Evolutionary conservation across 495 filamentous ascomycete species (phyloP), one percentile per base, ranked within the genome.

Genomic region (Elasticomyces elasticus): DNA sequence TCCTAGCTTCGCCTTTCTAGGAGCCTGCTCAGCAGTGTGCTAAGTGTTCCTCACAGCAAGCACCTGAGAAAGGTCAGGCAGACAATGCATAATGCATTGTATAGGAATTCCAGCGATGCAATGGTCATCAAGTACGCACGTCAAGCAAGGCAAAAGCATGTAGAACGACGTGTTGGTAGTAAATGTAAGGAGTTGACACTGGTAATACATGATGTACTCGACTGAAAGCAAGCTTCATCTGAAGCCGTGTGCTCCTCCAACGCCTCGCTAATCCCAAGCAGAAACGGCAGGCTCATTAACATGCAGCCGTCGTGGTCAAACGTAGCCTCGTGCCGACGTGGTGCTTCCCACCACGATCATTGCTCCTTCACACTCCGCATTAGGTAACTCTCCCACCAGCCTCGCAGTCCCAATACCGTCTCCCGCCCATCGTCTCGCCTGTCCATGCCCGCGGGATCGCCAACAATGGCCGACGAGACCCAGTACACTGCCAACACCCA

Each of bases 401-500:
- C 65, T 58, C 76, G 69, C 54, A 85, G 77, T 4, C 74, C 74
- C 20, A 85, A 66, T 11, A 85, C 79, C 7, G 79, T 76, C 0
- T 76, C 73, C 30, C 75, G 71, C 9, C 81, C 81, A 57, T 83
- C 81, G 51, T 83, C 78, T 45, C 74, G 75, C 37, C 76, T 72
- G 57, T 81, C 81, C 45, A 75, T 76, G n/a, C 78, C 78, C 33
- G 80, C 78, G 31, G 79, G 80, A 62, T 83, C 78, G 1, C 81
- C 81, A 35, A 85, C 63, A 10, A 84, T 72, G 61, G 73, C 74
- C 24, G 80, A 72, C 54, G 78, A 81, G 51, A 79, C 65, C 81
- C 81, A 85, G 68, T 83, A 85, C 38, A 72, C 73, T 0, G 77
- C 81, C 0, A 79, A 74, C 0, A 74, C 76, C 81, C 81, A 85